phyloP scores from a whole-genome alignment of 1,284 basidiomycete species.

The Austroboletus niveus region DNA sequence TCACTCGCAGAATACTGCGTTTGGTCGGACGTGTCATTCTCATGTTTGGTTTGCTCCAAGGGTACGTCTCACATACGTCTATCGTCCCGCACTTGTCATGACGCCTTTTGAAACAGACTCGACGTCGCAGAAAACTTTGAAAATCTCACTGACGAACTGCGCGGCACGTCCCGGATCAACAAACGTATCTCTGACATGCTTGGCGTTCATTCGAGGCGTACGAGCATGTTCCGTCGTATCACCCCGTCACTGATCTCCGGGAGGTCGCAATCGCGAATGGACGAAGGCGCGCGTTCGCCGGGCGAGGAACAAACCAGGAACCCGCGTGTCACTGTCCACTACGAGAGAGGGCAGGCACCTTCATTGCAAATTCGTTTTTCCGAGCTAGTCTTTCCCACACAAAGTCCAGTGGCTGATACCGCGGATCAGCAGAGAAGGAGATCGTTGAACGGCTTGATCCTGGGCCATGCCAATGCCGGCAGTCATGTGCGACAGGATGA shows the following conservation, averaged over 20 bases:
- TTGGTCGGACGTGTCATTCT: slow-evolving; percentile 52
- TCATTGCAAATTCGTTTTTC: slow-evolving; percentile 64
- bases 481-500: not conserved
- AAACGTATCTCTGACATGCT: slow-evolving; percentile 38
- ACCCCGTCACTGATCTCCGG: slow-evolving; percentile 35
- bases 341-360: slow-evolving; percentile 49
- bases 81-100: not conserved
- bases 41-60: slow-evolving; percentile 61
- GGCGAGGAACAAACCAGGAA: slow-evolving; percentile 18
- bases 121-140: slow-evolving; percentile 46
- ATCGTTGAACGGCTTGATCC: slow-evolving; percentile 11
- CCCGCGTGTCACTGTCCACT: slow-evolving; percentile 55
- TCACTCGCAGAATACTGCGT: slow-evolving; percentile 58
- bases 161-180: slow-evolving; percentile 19
- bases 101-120: slow-evolving; percentile 31
- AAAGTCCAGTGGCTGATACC: slow-evolving; percentile 33
- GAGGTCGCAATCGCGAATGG: not conserved
- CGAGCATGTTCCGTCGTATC: slow-evolving; percentile 43
- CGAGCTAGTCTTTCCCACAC: slow-evolving; percentile 44
- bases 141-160: slow-evolving; percentile 37
- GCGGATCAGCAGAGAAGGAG: slow-evolving; percentile 18
- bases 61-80: slow-evolving; percentile 42
- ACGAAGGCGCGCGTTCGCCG: not conserved
- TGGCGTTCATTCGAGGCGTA: slow-evolving; percentile 50
- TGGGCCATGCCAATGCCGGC: not conserved